Base-by-base conservation (phyloP, 805 yeast genomes). In the Barnettozyma wickerhamii region DNA sequence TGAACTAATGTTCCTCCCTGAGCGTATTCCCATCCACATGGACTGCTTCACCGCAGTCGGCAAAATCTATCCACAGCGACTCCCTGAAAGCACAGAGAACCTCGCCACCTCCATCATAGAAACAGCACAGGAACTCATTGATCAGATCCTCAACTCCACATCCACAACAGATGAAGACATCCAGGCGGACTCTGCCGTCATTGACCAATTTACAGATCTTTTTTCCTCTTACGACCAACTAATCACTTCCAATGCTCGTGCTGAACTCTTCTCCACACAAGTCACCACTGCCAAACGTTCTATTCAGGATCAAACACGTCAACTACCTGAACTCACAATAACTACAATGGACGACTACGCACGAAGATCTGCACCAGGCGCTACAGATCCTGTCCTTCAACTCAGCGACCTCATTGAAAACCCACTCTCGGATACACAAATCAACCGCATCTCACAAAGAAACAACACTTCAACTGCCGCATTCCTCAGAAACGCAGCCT, bases 401-500 rank as follows among this genome's bases (percentile, higher is more conserved):
- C 13, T 41, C 7, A 29, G 40, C 32, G 40, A 41, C 3, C 30
- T 19, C 37, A 40, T 26, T 5, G 34, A 31, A 7, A 13, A 10
- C 4, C 40, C 40, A 4, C 10, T 18, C 12, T 9, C 17, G 2
- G 42, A 41, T 5, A 19, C 31, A n/a, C 30, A 19, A 6, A 20
- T 14, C 13, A 47, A 19, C 26, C 19, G 12, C 36, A 30, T 3
- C 23, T 41, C 23, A 29, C 27, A 4, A 19, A 4, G 27, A 26
- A 4, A 28, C 19, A 19, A n/a, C 9, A 15, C 19, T 23, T 20
- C 32, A 3, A 4, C 15, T 3, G 28, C 30, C 7, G 17, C n/a
- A n/a, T 51, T 58, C 7, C 45, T 76, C 26, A 66, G 65, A 32
- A 69, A 69, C 32, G 65, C 72, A 7, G 52, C 69, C 1, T 74